These are phyloP conservation scores for Colletotrichum nymphaeae DNA, from an alignment of 2,329 filamentous ascomycete genomes.

Conservation along the genomic window DNA sequence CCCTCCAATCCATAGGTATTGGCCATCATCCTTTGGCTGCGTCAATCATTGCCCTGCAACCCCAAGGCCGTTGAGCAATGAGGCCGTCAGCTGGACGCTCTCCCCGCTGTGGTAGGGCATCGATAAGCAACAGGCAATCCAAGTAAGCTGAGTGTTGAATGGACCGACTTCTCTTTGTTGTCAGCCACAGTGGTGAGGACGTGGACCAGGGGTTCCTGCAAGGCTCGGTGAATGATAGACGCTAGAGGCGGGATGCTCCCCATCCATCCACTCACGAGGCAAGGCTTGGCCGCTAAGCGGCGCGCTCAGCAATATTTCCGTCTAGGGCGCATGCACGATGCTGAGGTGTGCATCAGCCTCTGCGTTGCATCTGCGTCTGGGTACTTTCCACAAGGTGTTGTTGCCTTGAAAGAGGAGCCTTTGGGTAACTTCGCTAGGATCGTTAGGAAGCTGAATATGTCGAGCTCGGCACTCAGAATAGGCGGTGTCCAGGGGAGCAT, in stretches of 20 bases:
- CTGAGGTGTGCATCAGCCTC: constrained; percentile 16
- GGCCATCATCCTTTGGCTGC: constrained; percentile 5
- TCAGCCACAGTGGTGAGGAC: constrained; percentile 2
- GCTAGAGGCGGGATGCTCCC: constrained; percentile 24
- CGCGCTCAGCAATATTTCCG: constrained; percentile 26
- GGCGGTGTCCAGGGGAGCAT: constrained; percentile 1
- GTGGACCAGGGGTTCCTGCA: constrained; percentile 25
- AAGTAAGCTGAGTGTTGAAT: neutral
- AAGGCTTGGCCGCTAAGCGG: neutral
- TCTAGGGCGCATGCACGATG: constrained; percentile 7
- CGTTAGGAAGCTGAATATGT: neutral
- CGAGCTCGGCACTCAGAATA: constrained; percentile 15
- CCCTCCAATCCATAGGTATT: neutral
- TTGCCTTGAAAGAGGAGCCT: neutral
- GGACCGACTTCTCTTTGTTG: constrained; percentile 1
- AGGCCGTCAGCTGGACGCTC: constrained; percentile 2
- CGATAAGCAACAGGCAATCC: neutral
- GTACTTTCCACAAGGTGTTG: constrained; percentile 7
- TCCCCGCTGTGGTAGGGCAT: neutral
- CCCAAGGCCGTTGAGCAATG: constrained; percentile 11
- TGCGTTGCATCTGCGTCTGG: constrained; percentile 1
- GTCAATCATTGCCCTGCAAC: constrained; percentile 6
- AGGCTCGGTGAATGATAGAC: constrained; percentile 24
- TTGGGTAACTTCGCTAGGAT: neutral
- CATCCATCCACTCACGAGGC: constrained; percentile 16